Conservation (phyloP, 2,329 filamentous ascomycete genomes). For the Colletotrichum plurivorum region DNA sequence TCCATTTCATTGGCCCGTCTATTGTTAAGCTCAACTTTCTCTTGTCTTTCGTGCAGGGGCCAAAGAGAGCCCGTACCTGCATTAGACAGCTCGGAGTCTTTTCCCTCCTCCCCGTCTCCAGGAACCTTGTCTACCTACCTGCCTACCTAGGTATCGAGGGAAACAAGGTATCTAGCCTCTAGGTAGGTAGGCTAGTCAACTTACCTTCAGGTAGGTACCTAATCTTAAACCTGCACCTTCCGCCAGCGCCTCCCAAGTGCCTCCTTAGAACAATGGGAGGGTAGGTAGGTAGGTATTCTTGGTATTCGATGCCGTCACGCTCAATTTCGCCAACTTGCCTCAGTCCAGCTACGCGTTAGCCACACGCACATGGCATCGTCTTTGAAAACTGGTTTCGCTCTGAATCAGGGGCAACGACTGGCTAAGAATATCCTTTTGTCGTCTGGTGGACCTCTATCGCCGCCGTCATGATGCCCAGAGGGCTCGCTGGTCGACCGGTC, state of each 20-base stretch:
- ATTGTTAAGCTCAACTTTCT: constrained; percentile 25
- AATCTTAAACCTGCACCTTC: neutral
- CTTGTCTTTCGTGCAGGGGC: constrained; percentile 19
- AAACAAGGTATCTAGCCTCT: too few relatives aligned
- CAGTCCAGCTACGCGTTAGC: neutral
- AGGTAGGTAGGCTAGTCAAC: too few relatives aligned
- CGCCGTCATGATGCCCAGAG: constrained; percentile 6
- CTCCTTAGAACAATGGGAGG: neutral
- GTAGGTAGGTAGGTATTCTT: neutral
- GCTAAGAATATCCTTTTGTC: constrained; percentile 22
- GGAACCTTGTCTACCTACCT: too few relatives aligned
- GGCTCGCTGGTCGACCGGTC: constrained; percentile 2
- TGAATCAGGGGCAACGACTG: constrained; percentile 22
- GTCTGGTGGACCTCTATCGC: neutral
- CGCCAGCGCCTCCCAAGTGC: neutral
- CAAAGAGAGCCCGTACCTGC: constrained; percentile 29
- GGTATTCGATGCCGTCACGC: constrained; percentile 1
- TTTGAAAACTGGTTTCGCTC: neutral
- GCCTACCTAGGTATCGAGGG: too few relatives aligned
- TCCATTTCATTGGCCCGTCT: constrained; percentile 14
- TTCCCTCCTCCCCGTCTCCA: too few relatives aligned
- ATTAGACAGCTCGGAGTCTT: constrained; percentile 11
- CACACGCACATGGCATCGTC: constrained; percentile 1
- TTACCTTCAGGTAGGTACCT: neutral
- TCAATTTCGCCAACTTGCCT: constrained; percentile 5